A percentile compares a stretch with the other conserved stretches of the same genome.
These are phyloP conservation scores for Anaeromyces robustus DNA, from an alignment of 192 early-diverging fungal genomes.

Conservation along the genomic window DNA sequence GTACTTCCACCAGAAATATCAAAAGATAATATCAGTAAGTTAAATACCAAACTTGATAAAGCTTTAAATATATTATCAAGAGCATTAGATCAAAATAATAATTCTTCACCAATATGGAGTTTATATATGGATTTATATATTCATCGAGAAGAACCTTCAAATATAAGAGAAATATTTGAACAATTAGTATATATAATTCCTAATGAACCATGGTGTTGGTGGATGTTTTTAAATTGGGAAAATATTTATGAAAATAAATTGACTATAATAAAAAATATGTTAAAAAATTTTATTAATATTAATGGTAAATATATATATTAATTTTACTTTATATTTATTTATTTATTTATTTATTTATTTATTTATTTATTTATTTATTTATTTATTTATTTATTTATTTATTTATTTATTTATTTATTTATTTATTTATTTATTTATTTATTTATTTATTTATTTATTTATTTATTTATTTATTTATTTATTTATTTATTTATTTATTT, in stretches of 20 bases:
- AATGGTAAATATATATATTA: background rate
- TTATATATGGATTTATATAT: background rate
- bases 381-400: too few relatives aligned
- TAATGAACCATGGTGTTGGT: background rate
- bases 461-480: too few relatives aligned
- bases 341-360: too few relatives aligned
- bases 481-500: too few relatives aligned
- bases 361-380: too few relatives aligned
- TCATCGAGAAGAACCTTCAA: background rate
- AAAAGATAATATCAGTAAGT: background rate
- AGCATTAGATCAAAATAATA: background rate
- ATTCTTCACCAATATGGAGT: background rate
- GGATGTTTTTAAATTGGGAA: background rate
- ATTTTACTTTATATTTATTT: too few relatives aligned
- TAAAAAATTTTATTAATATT: background rate
- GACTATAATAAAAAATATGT: background rate
- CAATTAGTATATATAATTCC: background rate
- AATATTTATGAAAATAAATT: background rate
- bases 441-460: too few relatives aligned
- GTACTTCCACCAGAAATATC: background rate
- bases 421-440: too few relatives aligned
- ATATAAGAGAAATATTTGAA: background rate
- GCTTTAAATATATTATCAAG: background rate
- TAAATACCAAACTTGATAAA: background rate
- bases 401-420: too few relatives aligned